phyloP scores from a whole-genome alignment of 1,139 yeast species.

The Suhomyces taliae region DNA sequence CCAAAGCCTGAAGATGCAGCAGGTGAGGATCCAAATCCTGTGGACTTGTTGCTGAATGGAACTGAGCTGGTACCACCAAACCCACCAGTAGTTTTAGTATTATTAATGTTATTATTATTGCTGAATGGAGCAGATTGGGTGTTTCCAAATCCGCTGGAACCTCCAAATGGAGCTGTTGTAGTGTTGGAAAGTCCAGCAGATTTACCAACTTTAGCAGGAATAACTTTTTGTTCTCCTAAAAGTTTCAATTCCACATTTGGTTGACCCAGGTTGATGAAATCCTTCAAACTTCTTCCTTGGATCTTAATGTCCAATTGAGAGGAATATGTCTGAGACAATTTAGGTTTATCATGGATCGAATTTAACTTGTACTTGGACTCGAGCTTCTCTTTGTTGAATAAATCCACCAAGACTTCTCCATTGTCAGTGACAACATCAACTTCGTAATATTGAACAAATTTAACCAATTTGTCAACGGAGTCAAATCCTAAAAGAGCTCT shows the following conservation, averaged over 20 bases:
- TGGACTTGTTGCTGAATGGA: background rate
- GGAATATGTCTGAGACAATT: constrained; percentile 58
- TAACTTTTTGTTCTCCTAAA: background rate
- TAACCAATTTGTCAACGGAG: constrained; percentile 47
- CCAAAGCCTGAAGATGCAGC: background rate
- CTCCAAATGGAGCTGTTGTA: too few relatives aligned
- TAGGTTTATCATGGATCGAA: constrained; percentile 47
- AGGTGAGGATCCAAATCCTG: background rate
- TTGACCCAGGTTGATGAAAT: constrained; percentile 41
- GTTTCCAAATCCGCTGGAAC: background rate
- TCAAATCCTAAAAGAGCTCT: constrained; percentile 66
- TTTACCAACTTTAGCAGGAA: background rate
- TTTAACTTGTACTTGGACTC: constrained; percentile 45
- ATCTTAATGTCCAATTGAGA: constrained; percentile 51
- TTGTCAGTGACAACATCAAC: constrained; percentile 46
- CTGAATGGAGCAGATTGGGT: background rate
- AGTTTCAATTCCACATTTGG: constrained; percentile 27
- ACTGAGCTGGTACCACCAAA: background rate
- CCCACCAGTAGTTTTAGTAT: background rate
- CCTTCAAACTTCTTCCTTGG: constrained; percentile 27
- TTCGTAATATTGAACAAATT: constrained; percentile 66
- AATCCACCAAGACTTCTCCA: constrained; percentile 48
- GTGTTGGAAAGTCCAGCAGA: too few relatives aligned
- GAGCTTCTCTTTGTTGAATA: constrained; percentile 51
- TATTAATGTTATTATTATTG: background rate